Evolutionary conservation across 176 grass and related monocot genomes (phyloP).

Genomic region (Avena insularis): DNA sequence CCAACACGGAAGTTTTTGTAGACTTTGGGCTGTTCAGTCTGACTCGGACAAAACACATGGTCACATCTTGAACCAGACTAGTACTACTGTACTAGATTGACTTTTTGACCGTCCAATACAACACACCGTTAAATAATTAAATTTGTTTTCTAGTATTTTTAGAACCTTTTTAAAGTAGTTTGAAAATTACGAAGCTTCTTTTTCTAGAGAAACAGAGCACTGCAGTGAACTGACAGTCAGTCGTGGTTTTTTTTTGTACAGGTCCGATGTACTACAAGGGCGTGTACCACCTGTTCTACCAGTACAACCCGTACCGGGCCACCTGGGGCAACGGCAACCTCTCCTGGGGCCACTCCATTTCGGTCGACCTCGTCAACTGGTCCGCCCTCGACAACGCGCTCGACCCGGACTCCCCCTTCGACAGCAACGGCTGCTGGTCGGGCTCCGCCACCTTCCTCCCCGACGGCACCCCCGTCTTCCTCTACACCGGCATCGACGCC

Average conservation of each 20-base stretch:
- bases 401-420: constrained; percentile 39
- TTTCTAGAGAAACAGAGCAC: background rate
- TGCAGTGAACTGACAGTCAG: background rate
- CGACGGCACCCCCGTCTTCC: constrained; percentile 50
- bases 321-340: constrained; percentile 79
- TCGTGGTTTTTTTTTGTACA: constrained; percentile 2
- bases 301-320: constrained; percentile 66
- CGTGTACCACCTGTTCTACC: constrained; percentile 85
- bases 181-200: too few species aligned
- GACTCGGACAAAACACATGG: too few species aligned
- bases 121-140: too few species aligned
- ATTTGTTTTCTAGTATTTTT: too few species aligned
- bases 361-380: constrained; percentile 84
- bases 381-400: constrained; percentile 41
- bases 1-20: too few species aligned
- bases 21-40: too few species aligned
- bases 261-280: constrained; percentile 84
- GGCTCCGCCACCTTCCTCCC: constrained; percentile 73
- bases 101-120: too few species aligned
- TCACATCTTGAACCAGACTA: too few species aligned
- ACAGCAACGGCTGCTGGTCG: constrained; percentile 72
- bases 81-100: too few species aligned
- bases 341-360: constrained; percentile 86
- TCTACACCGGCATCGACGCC: constrained; percentile 70
- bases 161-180: too few species aligned